Evolutionary conservation across 192 early-diverging fungal genomes (phyloP).

Genomic region (Coemansia sp.): DNA sequence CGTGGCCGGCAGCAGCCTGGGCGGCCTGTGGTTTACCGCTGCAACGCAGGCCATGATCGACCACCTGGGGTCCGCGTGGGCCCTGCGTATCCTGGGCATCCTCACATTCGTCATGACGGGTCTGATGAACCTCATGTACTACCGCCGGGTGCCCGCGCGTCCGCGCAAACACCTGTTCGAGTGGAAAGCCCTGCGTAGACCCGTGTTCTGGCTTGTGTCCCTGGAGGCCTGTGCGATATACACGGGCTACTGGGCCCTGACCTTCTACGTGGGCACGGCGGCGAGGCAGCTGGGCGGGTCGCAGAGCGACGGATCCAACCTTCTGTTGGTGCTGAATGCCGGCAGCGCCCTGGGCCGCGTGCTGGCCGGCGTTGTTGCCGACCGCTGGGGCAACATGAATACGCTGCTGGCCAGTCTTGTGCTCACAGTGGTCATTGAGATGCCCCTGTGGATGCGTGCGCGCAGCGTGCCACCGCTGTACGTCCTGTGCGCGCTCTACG

Average conservation of each 20-base stretch:
- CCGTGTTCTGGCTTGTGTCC: conserved; percentile 34
- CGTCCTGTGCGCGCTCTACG: conserved; percentile 33
- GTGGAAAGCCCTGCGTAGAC: conserved; percentile 14
- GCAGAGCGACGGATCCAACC: conserved; percentile 24
- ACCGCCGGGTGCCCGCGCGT: conserved; percentile 42
- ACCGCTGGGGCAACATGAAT: conserved; percentile 35
- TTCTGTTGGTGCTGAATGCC: conserved; percentile 40
- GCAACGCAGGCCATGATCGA: conserved; percentile 60
- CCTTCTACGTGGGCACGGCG: conserved; percentile 35
- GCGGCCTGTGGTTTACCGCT: conserved; percentile 65
- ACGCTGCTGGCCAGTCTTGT: conserved; percentile 25
- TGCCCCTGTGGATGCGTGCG: conserved; percentile 44
- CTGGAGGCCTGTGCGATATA: conserved; percentile 34
- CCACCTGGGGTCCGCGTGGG: conserved; percentile 58
- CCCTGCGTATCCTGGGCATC: conserved; percentile 65
- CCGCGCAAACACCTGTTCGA: conserved; percentile 50
- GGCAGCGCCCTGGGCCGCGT: conserved; percentile 32
- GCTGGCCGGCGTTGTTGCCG: conserved; percentile 33
- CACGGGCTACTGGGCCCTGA: conserved; percentile 49
- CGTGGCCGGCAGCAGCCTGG: conserved; percentile 71
- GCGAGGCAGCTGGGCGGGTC: conserved; percentile 27
- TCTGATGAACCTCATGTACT: conserved; percentile 30
- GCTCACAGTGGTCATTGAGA: conserved; percentile 25
- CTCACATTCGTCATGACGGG: conserved; percentile 44
- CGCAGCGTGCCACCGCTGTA: conserved; percentile 26